Evolutionary conservation across 116 monocot species (phyloP).

Genomic region (Trichopus zeylanicus): DNA sequence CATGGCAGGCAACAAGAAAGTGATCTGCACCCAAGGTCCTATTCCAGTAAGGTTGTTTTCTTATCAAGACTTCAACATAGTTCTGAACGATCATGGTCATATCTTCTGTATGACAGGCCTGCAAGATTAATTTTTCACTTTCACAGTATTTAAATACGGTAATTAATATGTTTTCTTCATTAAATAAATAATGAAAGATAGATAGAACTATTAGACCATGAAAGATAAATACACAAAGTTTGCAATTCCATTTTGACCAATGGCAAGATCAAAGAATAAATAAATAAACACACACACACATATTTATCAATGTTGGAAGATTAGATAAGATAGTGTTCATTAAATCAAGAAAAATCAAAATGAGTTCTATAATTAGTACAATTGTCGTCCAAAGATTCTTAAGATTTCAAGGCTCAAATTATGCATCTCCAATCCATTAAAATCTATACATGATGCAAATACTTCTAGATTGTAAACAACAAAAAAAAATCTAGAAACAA

Average conservation of each 20-base stretch:
- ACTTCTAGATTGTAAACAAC: too few species aligned
- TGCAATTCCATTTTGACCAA: background rate
- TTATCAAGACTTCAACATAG: conserved; percentile 81
- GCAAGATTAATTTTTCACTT: too few species aligned
- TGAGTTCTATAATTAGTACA: background rate
- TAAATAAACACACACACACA: too few species aligned
- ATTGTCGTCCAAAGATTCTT: too few species aligned
- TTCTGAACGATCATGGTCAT: conserved; percentile 89
- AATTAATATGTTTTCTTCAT: background rate
- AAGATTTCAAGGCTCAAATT: background rate
- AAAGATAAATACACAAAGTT: background rate
- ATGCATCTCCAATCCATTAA: background rate
- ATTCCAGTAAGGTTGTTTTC: conserved; percentile 96
- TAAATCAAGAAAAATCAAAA: too few species aligned
- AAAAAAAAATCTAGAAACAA: too few species aligned
- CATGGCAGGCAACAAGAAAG: conserved; percentile 95
- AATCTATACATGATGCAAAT: background rate
- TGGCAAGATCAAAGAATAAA: too few species aligned
- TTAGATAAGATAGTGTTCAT: too few species aligned
- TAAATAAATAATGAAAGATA: background rate
- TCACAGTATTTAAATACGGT: too few species aligned
- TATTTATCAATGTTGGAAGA: too few species aligned
- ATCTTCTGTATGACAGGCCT: conserved; percentile 91
- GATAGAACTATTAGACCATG: background rate
- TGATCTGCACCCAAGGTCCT: conserved; percentile 93